Conservation (phyloP, 495 filamentous ascomycete genomes). For the Talaromyces stipitatus region DNA sequence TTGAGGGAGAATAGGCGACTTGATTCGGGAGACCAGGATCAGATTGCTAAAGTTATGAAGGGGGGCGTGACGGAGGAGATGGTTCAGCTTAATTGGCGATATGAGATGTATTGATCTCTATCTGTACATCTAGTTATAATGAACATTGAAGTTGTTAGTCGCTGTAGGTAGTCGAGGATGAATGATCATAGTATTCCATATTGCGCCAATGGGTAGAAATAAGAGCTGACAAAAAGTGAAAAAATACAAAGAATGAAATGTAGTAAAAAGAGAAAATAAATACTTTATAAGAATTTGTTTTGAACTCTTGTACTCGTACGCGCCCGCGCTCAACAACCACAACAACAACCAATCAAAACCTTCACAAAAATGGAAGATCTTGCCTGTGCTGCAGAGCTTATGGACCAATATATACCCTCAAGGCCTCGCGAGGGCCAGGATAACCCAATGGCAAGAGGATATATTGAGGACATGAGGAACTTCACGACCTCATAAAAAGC, state of each 20-base stretch:
- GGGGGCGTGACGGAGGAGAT: slow-evolving; percentile 33
- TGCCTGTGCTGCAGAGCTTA: too few species aligned
- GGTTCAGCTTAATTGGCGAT: slow-evolving; percentile 32
- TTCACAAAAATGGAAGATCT: too few species aligned
- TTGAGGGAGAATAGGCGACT: slow-evolving; percentile 25
- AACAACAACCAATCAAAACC: too few species aligned
- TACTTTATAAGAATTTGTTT: too few species aligned
- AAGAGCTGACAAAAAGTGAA: not conserved
- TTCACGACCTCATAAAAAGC: too few species aligned
- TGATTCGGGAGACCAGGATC: slow-evolving; percentile 21
- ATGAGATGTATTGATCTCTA: slow-evolving; percentile 28
- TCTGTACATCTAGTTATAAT: not conserved
- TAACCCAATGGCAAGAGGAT: too few species aligned
- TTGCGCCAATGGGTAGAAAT: not conserved
- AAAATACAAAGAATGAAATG: not conserved
- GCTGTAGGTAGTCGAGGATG: not conserved
- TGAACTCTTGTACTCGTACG: too few species aligned
- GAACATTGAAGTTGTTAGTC: not conserved
- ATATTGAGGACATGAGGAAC: too few species aligned
- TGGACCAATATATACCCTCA: too few species aligned
- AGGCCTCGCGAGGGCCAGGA: too few species aligned
- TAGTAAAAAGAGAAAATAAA: too few species aligned
- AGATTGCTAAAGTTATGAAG: slow-evolving; percentile 26
- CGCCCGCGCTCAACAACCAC: too few species aligned
- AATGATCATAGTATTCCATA: not conserved